These are phyloP conservation scores for Pestalotiopsis sp. DNA, from an alignment of 2,329 filamentous ascomycete genomes.

Conservation along the genomic window DNA sequence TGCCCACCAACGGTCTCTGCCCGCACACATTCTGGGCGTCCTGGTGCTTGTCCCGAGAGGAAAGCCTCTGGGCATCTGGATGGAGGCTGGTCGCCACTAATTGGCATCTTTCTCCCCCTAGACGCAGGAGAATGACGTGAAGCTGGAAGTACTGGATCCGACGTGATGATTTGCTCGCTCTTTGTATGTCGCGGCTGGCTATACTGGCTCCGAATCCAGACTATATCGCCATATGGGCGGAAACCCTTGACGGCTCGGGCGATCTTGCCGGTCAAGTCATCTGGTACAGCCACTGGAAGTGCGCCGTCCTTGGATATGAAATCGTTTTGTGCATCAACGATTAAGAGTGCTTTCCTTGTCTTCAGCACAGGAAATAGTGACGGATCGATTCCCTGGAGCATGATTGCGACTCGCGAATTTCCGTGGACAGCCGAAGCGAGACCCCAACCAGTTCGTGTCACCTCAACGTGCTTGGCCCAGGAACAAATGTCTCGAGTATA, in stretches of 20 bases:
- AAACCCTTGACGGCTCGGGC: slow-evolving; percentile 70
- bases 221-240: slow-evolving; percentile 69
- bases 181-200: slow-evolving; percentile 60
- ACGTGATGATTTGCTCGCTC: slow-evolving; percentile 51
- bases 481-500: not conserved
- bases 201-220: slow-evolving; percentile 84
- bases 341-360: slow-evolving; percentile 71
- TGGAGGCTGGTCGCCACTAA: slow-evolving; percentile 27
- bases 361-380: slow-evolving; percentile 56
- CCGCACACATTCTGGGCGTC: slow-evolving; percentile 44
- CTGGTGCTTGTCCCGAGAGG: slow-evolving; percentile 36
- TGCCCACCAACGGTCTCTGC: slow-evolving; percentile 46
- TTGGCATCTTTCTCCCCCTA: slow-evolving; percentile 23
- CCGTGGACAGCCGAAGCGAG: not conserved
- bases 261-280: slow-evolving; percentile 69
- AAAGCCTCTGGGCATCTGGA: slow-evolving; percentile 34
- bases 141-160: slow-evolving; percentile 29
- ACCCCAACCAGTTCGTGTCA: not conserved
- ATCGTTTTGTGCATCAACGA: slow-evolving; percentile 90
- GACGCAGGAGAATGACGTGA: slow-evolving; percentile 16
- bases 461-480: not conserved
- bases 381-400: slow-evolving; percentile 45
- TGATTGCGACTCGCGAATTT: not conserved
- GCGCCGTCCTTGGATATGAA: slow-evolving; percentile 72
- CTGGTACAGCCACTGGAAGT: slow-evolving; percentile 64